Base-by-base conservation (phyloP, 2,329 filamentous ascomycete genomes). In the Meredithiella fracta region DNA sequence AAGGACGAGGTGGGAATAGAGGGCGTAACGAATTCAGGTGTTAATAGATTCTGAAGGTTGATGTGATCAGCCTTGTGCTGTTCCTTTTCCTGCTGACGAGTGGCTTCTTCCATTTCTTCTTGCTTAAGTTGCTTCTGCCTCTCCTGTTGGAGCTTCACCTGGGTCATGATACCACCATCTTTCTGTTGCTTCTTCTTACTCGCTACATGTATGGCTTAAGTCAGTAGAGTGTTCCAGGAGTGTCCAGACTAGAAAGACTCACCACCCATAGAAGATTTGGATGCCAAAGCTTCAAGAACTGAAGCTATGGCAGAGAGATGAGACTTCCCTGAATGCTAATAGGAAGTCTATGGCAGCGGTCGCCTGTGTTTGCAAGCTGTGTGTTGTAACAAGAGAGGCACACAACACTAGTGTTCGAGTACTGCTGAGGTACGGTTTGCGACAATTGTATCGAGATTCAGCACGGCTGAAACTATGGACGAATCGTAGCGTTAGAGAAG, bases 171-270 rank as follows among this genome's bases (percentile, higher is more conserved):
- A 38, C 17, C 17, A 22, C 31, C 50, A 52, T 52, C 34, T 37
- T 52, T 52, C 9, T 40, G 31, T 37, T 52, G 29, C 17, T 52
- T 52, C 11, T 29, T 52, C 44, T 49, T 49, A 22, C 44, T 49
- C 23, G 44, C 44, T 49, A n/a, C 25, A 20, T 22, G n/a, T 26
- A 42, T 42, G 17, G 44, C n/a, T n/a, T n/a, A n/a, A n/a, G n/a
- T 49, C 25, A 49, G 44, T 25, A 1, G 25, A 11, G 6, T 25
- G 17, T n/a, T 25, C 20, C 17, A 49, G 22, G 15, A 11, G 6
- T 23, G 2, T 11, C 11, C 9, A n/a, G 44, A 20, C 4, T 49
- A 17, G 31, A 25, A 29, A n/a, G 15, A 23, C 50, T 52, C 38
- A 52, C 50, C 25, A 25, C 50, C 31, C 50, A 52, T 52, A 29